These are phyloP conservation scores for Dactylella cylindrospora DNA, from an alignment of 2,329 filamentous ascomycete species.

Conservation along the genomic window DNA sequence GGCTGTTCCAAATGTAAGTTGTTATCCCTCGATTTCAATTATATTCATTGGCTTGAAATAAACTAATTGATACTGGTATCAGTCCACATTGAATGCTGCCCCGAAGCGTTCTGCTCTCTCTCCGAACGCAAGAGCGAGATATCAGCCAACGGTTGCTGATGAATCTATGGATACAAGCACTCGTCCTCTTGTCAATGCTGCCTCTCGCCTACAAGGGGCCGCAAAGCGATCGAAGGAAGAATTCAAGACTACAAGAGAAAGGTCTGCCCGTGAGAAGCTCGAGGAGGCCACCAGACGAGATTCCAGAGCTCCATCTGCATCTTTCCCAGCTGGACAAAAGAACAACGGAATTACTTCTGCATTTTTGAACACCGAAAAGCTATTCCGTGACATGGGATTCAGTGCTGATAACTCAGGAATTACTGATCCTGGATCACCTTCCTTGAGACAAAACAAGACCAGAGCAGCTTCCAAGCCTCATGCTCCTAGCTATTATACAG, in stretches of 20 bases:
- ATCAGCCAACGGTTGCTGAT: conserved; percentile 32
- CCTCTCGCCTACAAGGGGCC: conserved; percentile 14
- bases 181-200: conserved; percentile 2
- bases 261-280: conserved; percentile 16
- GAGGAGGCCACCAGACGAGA: conserved; percentile 15
- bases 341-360: conserved; percentile 7
- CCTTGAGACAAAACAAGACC: conserved; percentile 8
- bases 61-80: neutral
- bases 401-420: conserved; percentile 15
- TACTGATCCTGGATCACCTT: conserved; percentile 29
- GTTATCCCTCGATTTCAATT: neutral
- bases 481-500: conserved; percentile 13
- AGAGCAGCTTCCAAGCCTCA: conserved; percentile 32
- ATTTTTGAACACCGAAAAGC: conserved; percentile 32
- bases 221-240: conserved; percentile 5
- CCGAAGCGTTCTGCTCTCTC: conserved; percentile 15
- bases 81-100: conserved; percentile 20
- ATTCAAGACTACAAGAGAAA: conserved; percentile 13
- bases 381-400: conserved; percentile 39
- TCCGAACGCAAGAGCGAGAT: conserved; percentile 29
- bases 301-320: conserved; percentile 7
- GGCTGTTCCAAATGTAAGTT: conserved; percentile 13
- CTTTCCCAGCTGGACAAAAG: neutral
- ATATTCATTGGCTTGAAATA: neutral
- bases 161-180: conserved; percentile 38